Conservation (phyloP, 208 protist species). For the Vickermania ingenoplastis region DNA sequence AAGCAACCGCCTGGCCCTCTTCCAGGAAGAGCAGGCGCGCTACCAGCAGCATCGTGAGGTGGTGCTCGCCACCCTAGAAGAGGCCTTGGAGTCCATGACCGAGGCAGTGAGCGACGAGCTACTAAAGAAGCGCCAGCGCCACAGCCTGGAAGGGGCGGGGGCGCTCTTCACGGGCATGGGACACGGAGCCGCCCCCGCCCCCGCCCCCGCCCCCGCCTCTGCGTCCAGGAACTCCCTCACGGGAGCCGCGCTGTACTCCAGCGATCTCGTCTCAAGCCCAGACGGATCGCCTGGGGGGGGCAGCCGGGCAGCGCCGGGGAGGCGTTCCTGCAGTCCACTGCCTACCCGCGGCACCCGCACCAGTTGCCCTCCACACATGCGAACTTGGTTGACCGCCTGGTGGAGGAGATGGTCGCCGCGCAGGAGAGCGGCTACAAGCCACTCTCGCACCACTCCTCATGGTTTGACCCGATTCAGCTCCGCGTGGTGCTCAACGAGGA, state of each 20-base stretch:
- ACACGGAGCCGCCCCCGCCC: neutral
- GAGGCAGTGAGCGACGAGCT: slow-evolving; percentile 44
- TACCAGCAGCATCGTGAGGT: slow-evolving; percentile 28
- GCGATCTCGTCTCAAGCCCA: neutral
- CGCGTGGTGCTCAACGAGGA: slow-evolving; percentile 19
- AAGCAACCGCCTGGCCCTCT: slow-evolving; percentile 14
- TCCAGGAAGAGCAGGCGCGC: slow-evolving; percentile 20
- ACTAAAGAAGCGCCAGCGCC: slow-evolving; percentile 30
- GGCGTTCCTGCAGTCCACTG: neutral
- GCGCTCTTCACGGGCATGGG: slow-evolving; percentile 14
- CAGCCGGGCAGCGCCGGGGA: neutral
- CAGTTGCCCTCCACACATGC: neutral
- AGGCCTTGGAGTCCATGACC: slow-evolving; percentile 34
- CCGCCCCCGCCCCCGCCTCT: neutral
- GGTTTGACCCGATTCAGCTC: slow-evolving; percentile 68
- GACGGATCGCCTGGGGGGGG: no score
- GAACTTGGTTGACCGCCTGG: slow-evolving; percentile 44
- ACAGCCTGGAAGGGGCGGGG: slow-evolving; percentile 37
- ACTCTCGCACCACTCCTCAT: slow-evolving; percentile 66
- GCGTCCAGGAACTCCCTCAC: slow-evolving; percentile 1
- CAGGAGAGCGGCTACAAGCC: slow-evolving; percentile 66
- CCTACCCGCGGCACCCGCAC: neutral
- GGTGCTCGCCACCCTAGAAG: slow-evolving; percentile 40
- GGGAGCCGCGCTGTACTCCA: neutral
- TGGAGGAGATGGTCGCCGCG: slow-evolving; percentile 43